Conservation (phyloP, 2,329 filamentous ascomycete species). For the Fusarium domesticum region DNA sequence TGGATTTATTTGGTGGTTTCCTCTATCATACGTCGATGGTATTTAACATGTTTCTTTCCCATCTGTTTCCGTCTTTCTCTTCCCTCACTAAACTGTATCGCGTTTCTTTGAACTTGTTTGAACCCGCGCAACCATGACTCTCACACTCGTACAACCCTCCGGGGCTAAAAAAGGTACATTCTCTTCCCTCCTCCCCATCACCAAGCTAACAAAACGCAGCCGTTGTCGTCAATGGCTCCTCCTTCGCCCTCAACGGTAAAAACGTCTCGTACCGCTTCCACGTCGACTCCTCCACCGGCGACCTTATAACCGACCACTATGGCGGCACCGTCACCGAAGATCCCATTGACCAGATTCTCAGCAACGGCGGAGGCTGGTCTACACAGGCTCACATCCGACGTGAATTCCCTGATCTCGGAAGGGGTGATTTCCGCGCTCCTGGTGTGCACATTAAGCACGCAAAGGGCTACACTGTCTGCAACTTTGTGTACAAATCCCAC, state of each 20-base stretch:
- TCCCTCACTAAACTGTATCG: too few relatives aligned
- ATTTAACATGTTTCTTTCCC: too few relatives aligned
- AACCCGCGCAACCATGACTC: too few relatives aligned
- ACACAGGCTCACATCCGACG: constrained; percentile 50
- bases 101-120: too few relatives aligned
- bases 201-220: constrained; percentile 34
- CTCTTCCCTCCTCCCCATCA: background rate
- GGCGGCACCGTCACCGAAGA: constrained; percentile 55
- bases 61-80: too few relatives aligned
- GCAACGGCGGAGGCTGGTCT: constrained; percentile 50
- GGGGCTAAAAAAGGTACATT: too few relatives aligned
- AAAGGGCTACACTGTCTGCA: constrained; percentile 56
- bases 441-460: constrained; percentile 59
- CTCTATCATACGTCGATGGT: background rate
- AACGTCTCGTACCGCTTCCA: constrained; percentile 62
- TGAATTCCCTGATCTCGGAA: constrained; percentile 62
- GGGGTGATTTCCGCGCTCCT: constrained; percentile 61
- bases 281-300: constrained; percentile 53
- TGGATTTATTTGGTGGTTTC: background rate
- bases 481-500: constrained; percentile 57
- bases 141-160: too few relatives aligned
- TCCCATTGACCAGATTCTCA: constrained; percentile 38
- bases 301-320: constrained; percentile 60
- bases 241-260: constrained; percentile 55
- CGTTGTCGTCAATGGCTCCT: constrained; percentile 51